These are phyloP conservation scores for Picea abies DNA, from an alignment of 83 land plant genomes.

Conservation along the genomic window DNA sequence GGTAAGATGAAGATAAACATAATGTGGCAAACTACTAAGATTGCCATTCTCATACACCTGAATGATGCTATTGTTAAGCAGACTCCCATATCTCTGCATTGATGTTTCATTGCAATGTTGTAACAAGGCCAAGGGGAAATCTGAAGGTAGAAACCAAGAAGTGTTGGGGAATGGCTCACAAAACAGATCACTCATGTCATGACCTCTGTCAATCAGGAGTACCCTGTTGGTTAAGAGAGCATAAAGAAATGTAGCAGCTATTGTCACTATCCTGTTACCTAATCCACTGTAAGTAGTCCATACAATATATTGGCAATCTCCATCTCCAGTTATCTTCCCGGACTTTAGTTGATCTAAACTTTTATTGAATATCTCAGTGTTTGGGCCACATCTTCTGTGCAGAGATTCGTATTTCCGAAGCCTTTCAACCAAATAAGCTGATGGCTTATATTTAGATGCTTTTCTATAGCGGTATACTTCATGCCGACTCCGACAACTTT, in stretches of 20 bases:
- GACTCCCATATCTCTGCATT: slow-evolving; percentile 55
- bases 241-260: slow-evolving; percentile 78
- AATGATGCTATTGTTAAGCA: slow-evolving; percentile 37
- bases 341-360: slow-evolving; percentile 42
- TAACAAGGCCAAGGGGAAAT: slow-evolving; percentile 47
- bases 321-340: slow-evolving; percentile 18
- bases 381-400: slow-evolving; percentile 71
- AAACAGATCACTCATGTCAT: slow-evolving; percentile 66
- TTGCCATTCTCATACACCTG: slow-evolving; percentile 3
- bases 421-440: slow-evolving; percentile 55
- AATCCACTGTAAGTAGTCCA: slow-evolving; percentile 90
- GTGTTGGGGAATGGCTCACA: slow-evolving; percentile 89
- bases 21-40: slow-evolving; percentile 17
- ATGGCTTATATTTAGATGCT: slow-evolving; percentile 39
- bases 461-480: slow-evolving; percentile 42
- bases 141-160: slow-evolving; percentile 74
- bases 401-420: slow-evolving; percentile 80
- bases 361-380: slow-evolving; percentile 51
- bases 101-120: slow-evolving; percentile 44
- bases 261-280: slow-evolving; percentile 77
- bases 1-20: slow-evolving; percentile 58
- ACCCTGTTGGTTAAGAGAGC: slow-evolving; percentile 85
- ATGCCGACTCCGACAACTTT: slow-evolving; percentile 57
- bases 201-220: slow-evolving; percentile 65
- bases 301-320: slow-evolving; percentile 76